Percentiles rank a stretch among this genome's conserved stretches.
Evolutionary conservation across 371 early-diverging fungal genomes (phyloP).

Genomic region (Lichtheimia hyalospora): DNA sequence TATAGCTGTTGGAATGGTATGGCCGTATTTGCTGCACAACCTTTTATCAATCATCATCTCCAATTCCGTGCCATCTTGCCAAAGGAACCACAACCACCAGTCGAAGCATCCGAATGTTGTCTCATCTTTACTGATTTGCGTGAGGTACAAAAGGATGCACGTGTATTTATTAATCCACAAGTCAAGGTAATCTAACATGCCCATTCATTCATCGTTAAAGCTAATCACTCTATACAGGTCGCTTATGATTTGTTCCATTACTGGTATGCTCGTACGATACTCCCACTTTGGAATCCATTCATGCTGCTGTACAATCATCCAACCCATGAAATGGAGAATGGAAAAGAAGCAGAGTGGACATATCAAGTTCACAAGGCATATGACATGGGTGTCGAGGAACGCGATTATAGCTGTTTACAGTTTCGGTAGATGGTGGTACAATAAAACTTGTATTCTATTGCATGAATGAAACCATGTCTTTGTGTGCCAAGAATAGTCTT

Average conservation of each 20-base stretch:
- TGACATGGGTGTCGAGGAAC: neutral
- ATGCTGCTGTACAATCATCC: slow-evolving; percentile 10
- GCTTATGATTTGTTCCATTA: slow-evolving; percentile 27
- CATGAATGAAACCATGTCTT: too few species aligned
- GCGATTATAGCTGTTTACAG: slow-evolving; percentile 8
- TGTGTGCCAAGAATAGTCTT: too few species aligned
- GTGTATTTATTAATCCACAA: slow-evolving; percentile 20
- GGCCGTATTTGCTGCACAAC: slow-evolving; percentile 13
- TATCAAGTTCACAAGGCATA: slow-evolving; percentile 5
- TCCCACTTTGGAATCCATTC: slow-evolving; percentile 14
- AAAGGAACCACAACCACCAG: slow-evolving; percentile 13
- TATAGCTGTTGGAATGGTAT: slow-evolving; percentile 39
- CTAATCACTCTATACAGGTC: slow-evolving; percentile 11
- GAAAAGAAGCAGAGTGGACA: slow-evolving; percentile 13
- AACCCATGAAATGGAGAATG: neutral
- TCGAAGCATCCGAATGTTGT: slow-evolving; percentile 30
- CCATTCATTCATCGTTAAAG: too few species aligned
- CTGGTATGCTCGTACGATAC: slow-evolving; percentile 20
- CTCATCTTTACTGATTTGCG: slow-evolving; percentile 24
- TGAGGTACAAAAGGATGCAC: slow-evolving; percentile 7
- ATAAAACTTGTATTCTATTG: too few species aligned
- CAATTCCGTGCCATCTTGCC: slow-evolving; percentile 20
- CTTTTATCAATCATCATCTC: slow-evolving; percentile 5
- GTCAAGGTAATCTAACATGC: slow-evolving; percentile 18
- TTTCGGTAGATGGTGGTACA: too few species aligned